phyloP scores from a whole-genome alignment of 768 basidiomycete genomes.

The Leccinellum albellum region DNA sequence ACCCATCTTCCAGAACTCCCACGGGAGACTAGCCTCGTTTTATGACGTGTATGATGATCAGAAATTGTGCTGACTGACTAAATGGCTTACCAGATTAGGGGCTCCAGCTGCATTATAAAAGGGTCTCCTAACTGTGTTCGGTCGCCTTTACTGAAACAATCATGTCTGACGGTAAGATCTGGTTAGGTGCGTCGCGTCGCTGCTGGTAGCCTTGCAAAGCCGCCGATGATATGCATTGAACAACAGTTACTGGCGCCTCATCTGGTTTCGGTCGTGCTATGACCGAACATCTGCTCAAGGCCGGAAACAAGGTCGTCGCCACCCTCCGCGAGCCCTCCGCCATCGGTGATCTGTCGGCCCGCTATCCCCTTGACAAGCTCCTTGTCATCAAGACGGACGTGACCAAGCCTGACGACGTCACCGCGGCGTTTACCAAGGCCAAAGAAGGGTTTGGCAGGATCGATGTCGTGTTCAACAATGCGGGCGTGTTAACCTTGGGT shows the following conservation, averaged over 20 bases:
- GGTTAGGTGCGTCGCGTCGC: constrained; percentile 9
- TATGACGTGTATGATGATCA: too few relatives aligned
- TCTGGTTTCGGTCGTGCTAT: constrained; percentile 35
- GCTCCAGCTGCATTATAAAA: too few relatives aligned
- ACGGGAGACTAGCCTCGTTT: too few relatives aligned
- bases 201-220: background rate
- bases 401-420: constrained; percentile 20
- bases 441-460: constrained; percentile 30
- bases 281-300: constrained; percentile 23
- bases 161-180: constrained; percentile 18
- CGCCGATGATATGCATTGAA: background rate
- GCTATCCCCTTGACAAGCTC: constrained; percentile 24
- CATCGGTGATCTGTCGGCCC: constrained; percentile 25
- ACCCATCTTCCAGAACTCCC: too few relatives aligned
- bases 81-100: too few relatives aligned
- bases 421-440: constrained; percentile 25
- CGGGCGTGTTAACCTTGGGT: constrained; percentile 24
- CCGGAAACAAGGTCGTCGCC: constrained; percentile 39
- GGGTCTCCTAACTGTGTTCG: too few relatives aligned
- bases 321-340: constrained; percentile 38
- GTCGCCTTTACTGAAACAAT: background rate
- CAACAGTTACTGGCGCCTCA: constrained; percentile 22
- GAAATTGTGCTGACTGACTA: too few relatives aligned
- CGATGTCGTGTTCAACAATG: constrained; percentile 38
- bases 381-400: constrained; percentile 34